Conservation (phyloP, 2,329 filamentous ascomycete species). For the Penicillium glabrum region DNA sequence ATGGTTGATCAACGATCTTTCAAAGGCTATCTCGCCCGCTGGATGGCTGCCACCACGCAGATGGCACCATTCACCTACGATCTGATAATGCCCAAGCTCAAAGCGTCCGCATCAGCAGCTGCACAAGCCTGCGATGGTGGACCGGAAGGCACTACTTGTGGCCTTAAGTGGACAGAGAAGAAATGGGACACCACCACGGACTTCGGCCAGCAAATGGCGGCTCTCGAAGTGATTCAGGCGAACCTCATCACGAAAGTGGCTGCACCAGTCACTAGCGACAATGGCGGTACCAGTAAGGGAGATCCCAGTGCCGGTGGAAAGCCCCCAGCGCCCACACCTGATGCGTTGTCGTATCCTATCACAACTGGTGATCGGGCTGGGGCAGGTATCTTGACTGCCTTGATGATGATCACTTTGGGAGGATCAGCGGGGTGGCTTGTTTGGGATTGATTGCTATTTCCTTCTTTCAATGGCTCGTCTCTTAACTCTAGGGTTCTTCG, state of each 20-base stretch:
- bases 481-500: neutral
- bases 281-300: constrained; percentile 35
- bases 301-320: constrained; percentile 30
- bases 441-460: constrained; percentile 25
- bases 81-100: constrained; percentile 53
- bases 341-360: constrained; percentile 20
- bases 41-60: constrained; percentile 58
- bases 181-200: constrained; percentile 39
- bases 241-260: constrained; percentile 32
- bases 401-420: constrained; percentile 36
- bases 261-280: constrained; percentile 30
- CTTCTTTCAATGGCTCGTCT: neutral
- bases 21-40: constrained; percentile 65
- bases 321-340: constrained; percentile 10
- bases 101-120: constrained; percentile 54
- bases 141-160: constrained; percentile 39
- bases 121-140: constrained; percentile 55
- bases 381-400: constrained; percentile 43
- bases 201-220: constrained; percentile 43
- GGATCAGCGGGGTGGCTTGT: constrained; percentile 40
- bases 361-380: constrained; percentile 42
- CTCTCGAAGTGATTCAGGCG: constrained; percentile 35
- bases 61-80: constrained; percentile 58
- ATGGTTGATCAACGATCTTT: constrained; percentile 65
- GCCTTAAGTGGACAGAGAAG: constrained; percentile 40